A percentile compares a stretch with the other conserved stretches of the same genome.
These are phyloP conservation scores for Astrocystis sublimbata DNA, from an alignment of 495 filamentous ascomycete genomes.

Conservation along the genomic window DNA sequence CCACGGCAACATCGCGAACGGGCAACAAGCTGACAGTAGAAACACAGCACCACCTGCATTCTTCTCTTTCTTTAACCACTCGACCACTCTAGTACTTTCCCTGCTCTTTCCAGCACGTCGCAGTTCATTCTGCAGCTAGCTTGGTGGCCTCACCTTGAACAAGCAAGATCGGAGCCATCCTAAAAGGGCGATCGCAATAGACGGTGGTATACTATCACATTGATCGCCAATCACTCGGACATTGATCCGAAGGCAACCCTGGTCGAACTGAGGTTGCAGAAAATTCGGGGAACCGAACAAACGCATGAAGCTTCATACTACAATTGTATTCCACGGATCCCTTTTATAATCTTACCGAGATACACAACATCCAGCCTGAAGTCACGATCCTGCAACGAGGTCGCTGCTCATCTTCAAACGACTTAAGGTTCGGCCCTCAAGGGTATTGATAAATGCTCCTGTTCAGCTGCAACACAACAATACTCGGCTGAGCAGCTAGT, in stretches of 20 bases:
- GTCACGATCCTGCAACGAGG: neutral
- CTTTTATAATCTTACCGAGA: slow-evolving; percentile 1
- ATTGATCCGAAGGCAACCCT: slow-evolving; percentile 10
- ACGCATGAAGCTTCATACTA: slow-evolving; percentile 9
- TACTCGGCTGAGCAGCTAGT: neutral
- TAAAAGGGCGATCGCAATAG: slow-evolving; percentile 12
- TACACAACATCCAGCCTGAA: slow-evolving; percentile 1
- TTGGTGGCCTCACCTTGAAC: slow-evolving; percentile 4
- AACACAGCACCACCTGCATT: neutral
- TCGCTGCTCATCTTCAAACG: neutral
- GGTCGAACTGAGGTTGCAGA: slow-evolving; percentile 4
- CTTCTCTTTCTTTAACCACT: neutral
- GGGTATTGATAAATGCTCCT: neutral
- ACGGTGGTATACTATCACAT: slow-evolving; percentile 2
- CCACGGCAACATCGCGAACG: neutral
- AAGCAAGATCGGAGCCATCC: slow-evolving; percentile 19
- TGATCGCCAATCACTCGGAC: slow-evolving; percentile 14
- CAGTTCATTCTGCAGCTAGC: slow-evolving; percentile 9
- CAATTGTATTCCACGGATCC: slow-evolving; percentile 7
- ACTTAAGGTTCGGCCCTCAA: neutral
- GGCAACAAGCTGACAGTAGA: neutral
- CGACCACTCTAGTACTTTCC: neutral
- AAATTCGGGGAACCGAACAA: neutral
- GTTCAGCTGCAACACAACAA: neutral
- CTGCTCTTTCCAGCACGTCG: neutral